A percentile compares a stretch with the other conserved stretches of the same genome.
Evolutionary conservation across 78 protist genomes (phyloP).

Genomic region (Dictyostelium capitatum): DNA sequence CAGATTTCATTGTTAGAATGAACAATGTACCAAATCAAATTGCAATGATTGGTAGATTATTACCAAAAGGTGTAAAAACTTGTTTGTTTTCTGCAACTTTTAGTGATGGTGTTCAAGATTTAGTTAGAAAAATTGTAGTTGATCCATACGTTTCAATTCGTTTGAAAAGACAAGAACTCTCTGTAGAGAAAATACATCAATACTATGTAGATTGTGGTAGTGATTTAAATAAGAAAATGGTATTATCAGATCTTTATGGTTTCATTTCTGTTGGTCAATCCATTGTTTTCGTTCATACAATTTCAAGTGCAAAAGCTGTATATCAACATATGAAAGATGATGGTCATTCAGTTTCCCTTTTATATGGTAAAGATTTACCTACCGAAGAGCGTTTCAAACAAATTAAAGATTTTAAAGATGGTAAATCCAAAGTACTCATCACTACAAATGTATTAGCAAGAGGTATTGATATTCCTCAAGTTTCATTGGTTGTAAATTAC

Average conservation of each 20-base stretch:
- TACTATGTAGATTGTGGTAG: conserved; percentile 84
- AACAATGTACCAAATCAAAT: conserved; percentile 81
- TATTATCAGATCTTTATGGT: conserved; percentile 88
- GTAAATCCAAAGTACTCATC: conserved; percentile 76
- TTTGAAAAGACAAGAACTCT: conserved; percentile 84
- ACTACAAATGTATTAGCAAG: conserved; percentile 95
- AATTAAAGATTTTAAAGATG: conserved; percentile 64
- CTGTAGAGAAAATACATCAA: conserved; percentile 92
- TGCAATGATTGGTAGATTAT: conserved; percentile 11
- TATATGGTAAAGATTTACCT: conserved; percentile 37
- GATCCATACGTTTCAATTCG: conserved; percentile 80
- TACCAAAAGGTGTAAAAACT: conserved; percentile 67
- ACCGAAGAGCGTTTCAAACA: conserved; percentile 40
- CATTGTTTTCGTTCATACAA: conserved; percentile 88
- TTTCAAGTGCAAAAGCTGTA: conserved; percentile 13
- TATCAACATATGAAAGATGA: conserved; percentile 58
- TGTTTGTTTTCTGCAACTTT: conserved; percentile 91
- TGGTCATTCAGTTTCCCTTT: conserved; percentile 61
- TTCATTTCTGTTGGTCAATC: conserved; percentile 88
- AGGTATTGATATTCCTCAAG: conserved; percentile 93
- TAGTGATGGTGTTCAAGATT: conserved; percentile 53
- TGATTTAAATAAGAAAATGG: conserved; percentile 69
- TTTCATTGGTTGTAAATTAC: conserved; percentile 82
- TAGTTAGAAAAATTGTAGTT: conserved; percentile 57
- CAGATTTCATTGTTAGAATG: conserved; percentile 71